phyloP scores from a whole-genome alignment of 352 stramenopile genomes.

The Globisporangium abappressorium region DNA sequence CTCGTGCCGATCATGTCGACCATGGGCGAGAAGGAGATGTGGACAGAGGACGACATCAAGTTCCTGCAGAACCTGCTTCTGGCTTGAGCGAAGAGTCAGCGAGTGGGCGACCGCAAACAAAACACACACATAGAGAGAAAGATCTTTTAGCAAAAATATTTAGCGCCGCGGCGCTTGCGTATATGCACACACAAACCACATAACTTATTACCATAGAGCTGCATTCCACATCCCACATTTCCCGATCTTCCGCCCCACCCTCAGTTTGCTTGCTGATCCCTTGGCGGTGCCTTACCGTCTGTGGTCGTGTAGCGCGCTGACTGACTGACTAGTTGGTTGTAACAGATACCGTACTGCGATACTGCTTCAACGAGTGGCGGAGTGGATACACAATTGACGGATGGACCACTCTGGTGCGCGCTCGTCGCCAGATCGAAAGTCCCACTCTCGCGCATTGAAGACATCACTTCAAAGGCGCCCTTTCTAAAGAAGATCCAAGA shows the following conservation, averaged over 20 bases:
- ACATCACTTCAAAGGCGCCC: neutral
- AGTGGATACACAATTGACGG: slow-evolving; percentile 2
- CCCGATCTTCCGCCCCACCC: neutral
- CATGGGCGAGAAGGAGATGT: slow-evolving; percentile 52
- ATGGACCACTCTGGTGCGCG: slow-evolving; percentile 1
- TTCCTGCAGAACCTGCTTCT: slow-evolving; percentile 76
- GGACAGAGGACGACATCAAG: slow-evolving; percentile 80
- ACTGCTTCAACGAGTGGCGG: neutral
- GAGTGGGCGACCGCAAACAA: neutral
- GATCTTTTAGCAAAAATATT: slow-evolving; percentile 5
- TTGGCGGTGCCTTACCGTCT: neutral
- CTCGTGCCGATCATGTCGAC: slow-evolving; percentile 47
- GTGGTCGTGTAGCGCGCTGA: neutral
- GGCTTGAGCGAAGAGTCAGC: slow-evolving; percentile 27
- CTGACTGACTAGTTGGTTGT: neutral
- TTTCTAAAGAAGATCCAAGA: slow-evolving; percentile 9
- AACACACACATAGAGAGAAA: neutral
- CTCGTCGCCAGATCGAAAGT: slow-evolving; percentile 13
- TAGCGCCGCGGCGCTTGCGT: neutral
- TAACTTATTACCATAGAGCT: slow-evolving; percentile 11
- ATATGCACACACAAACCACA: neutral
- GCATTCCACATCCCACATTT: neutral
- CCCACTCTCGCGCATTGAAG: slow-evolving; percentile 11
- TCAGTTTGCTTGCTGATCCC: neutral
- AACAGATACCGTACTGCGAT: neutral